phyloP scores from a whole-genome alignment of 768 basidiomycete genomes.

The Galerina marginata region DNA sequence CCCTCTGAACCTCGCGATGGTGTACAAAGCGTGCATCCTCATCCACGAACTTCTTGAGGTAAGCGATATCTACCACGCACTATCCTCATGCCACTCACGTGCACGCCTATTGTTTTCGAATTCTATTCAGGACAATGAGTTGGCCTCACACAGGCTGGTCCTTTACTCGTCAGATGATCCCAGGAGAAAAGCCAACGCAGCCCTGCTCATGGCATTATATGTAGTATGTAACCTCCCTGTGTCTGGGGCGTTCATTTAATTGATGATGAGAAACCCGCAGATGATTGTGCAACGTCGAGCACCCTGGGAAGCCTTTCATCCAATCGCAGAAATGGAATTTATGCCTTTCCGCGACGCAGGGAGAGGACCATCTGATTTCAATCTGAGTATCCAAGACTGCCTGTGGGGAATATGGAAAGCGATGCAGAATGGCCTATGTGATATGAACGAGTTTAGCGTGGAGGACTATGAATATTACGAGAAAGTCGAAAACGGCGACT shows the following conservation, averaged over 20 bases:
- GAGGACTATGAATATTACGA: constrained; percentile 95
- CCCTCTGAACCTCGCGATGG: constrained; percentile 90
- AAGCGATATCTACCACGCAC: constrained; percentile 27
- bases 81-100: constrained; percentile 46
- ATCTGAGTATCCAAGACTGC: constrained; percentile 91
- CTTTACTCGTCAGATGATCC: constrained; percentile 90
- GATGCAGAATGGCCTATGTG: constrained; percentile 90
- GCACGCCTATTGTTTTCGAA: constrained; percentile 23
- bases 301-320: constrained; percentile 95
- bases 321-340: constrained; percentile 90
- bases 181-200: constrained; percentile 90
- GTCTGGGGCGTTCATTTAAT: constrained; percentile 7
- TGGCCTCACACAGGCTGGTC: constrained; percentile 75
- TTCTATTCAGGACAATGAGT: constrained; percentile 68
- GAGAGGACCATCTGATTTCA: constrained; percentile 90
- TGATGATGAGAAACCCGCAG: constrained; percentile 44
- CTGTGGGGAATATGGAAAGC: constrained; percentile 89
- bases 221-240: constrained; percentile 58
- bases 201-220: constrained; percentile 92
- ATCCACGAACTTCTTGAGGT: constrained; percentile 90
- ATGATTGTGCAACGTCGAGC: constrained; percentile 90
- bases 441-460: constrained; percentile 92
- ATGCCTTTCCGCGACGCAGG: constrained; percentile 98
- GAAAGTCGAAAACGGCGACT: constrained; percentile 94
- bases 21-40: constrained; percentile 90